Percentiles rank a stretch among this genome's conserved stretches.
phyloP scores from a whole-genome alignment of 352 stramenopile genomes.

The Phytophthora rubi region DNA sequence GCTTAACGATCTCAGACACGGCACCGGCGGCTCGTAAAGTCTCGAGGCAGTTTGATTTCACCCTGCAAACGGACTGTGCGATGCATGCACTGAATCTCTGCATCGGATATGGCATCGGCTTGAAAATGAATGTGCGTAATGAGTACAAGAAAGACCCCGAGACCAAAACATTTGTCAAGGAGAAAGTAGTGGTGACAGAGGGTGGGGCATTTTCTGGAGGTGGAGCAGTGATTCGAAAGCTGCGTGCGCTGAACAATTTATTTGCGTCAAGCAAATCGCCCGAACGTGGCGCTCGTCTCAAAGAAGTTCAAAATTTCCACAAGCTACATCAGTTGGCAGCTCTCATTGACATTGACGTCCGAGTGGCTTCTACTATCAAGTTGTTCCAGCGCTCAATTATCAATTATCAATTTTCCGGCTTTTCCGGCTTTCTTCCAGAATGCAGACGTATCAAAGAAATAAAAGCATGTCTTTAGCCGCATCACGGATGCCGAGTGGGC shows the following conservation, averaged over 20 bases:
- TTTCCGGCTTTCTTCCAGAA: neutral
- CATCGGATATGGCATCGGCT: too few species aligned
- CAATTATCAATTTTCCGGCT: neutral
- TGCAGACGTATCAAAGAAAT: neutral
- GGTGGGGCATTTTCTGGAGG: constrained; percentile 11
- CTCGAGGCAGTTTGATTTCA: too few species aligned
- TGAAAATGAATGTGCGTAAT: too few species aligned
- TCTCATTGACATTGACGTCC: neutral
- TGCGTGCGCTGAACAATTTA: neutral
- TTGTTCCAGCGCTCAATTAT: neutral
- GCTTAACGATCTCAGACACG: too few species aligned
- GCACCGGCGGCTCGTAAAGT: too few species aligned
- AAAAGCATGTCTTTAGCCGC: neutral
- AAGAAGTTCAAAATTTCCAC: neutral
- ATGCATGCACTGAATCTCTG: too few species aligned
- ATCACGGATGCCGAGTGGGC: neutral
- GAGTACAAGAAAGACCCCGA: neutral
- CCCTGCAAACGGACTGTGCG: too few species aligned
- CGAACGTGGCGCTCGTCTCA: neutral
- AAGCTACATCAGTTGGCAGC: neutral
- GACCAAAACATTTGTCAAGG: neutral
- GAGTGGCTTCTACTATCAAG: neutral
- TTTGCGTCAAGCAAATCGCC: neutral
- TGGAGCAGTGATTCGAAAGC: constrained; percentile 7
- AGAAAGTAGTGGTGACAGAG: constrained; percentile 1